A percentile compares a stretch with the other conserved stretches of the same genome.
phyloP scores from a whole-genome alignment of 306 rosid genomes.

The Quercus aquifolioides region DNA sequence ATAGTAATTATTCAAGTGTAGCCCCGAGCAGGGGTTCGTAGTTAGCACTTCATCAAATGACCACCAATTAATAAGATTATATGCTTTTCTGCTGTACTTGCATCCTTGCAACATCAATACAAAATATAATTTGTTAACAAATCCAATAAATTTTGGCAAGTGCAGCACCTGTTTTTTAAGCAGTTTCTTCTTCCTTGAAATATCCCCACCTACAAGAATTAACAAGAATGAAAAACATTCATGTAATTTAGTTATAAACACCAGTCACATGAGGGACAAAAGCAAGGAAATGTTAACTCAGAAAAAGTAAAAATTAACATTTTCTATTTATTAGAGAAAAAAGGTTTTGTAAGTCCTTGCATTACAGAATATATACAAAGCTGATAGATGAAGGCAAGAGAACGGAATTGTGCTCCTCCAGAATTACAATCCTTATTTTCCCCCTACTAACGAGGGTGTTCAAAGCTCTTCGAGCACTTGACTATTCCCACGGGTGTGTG shows the following conservation, averaged over 20 bases:
- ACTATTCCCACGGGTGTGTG: no score
- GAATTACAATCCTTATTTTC: background rate
- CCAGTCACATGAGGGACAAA: background rate
- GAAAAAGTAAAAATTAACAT: background rate
- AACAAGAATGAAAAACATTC: constrained; percentile 5
- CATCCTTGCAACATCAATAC: background rate
- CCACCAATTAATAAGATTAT: background rate
- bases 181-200: constrained; percentile 81
- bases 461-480: no score
- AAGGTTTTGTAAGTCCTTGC: background rate
- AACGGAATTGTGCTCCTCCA: background rate
- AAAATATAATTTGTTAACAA: background rate
- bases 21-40: no score
- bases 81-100: background rate
- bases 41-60: background rate
- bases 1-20: no score
- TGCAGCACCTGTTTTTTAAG: constrained; percentile 75
- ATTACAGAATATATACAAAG: background rate
- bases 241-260: constrained; percentile 4
- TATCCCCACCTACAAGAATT: constrained; percentile 71
- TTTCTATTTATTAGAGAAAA: constrained; percentile 14
- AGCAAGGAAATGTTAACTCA: constrained; percentile 5
- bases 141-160: background rate
- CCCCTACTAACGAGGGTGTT: no score
- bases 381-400: background rate